A percentile compares a stretch with the other conserved stretches of the same genome.
These are phyloP conservation scores for Friedmanniomyces simplex DNA, from an alignment of 495 filamentous ascomycete genomes.

Conservation along the genomic window DNA sequence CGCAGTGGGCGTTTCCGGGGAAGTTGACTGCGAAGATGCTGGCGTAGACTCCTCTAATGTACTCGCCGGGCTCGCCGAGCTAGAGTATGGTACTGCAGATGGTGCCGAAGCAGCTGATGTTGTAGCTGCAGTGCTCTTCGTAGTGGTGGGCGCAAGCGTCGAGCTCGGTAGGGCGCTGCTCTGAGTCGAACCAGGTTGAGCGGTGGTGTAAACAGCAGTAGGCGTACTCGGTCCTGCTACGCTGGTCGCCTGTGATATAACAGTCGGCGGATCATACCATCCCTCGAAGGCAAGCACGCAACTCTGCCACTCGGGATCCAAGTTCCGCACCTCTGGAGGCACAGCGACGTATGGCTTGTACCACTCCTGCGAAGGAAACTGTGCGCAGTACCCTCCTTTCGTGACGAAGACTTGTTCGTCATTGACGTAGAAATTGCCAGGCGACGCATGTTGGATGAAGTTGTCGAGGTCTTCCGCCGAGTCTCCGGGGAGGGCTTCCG, in stretches of 20 bases:
- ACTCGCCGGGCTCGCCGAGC: not conserved
- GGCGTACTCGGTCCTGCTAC: not conserved
- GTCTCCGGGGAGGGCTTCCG: not conserved
- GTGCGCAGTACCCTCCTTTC: not conserved
- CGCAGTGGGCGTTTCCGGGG: not conserved
- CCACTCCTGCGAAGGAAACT: not conserved
- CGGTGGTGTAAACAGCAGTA: not conserved
- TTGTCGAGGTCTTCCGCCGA: not conserved
- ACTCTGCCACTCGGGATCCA: constrained; percentile 2
- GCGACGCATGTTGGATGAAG: not conserved
- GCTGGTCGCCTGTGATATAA: not conserved
- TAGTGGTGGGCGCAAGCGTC: not conserved
- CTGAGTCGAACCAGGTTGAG: not conserved
- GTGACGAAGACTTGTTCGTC: not conserved
- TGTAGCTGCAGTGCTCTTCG: not conserved
- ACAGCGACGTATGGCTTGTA: constrained; percentile 8
- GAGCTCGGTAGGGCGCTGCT: not conserved
- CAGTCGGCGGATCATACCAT: constrained; percentile 5
- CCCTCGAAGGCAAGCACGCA: constrained; percentile 7
- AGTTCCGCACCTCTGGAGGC: not conserved
- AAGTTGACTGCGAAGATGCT: not conserved
- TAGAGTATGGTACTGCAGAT: not conserved
- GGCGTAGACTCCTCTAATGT: not conserved
- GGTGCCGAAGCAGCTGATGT: not conserved
- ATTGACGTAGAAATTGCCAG: not conserved